Evolutionary conservation across 352 stramenopile genomes (phyloP), one percentile per base, ranked within the genome.

Genomic region (Phytophthora macrochlamydospora): DNA sequence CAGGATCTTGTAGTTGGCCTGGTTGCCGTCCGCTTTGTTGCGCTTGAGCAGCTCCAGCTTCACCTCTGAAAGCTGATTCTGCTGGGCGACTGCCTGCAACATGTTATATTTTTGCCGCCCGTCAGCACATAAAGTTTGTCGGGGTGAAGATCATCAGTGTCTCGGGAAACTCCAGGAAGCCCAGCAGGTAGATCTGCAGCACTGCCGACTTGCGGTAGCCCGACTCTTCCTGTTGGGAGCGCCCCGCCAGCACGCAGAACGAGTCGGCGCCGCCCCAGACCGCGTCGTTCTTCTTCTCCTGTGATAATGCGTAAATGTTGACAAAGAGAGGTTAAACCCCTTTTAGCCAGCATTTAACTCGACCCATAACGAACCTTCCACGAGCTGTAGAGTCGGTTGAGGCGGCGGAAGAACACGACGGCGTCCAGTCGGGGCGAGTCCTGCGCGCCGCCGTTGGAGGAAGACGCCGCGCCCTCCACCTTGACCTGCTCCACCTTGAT

Each of bases 111-210:
- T 59, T 95, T 97, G 52, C 87, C 87, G 14, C 89, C 87, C 45
- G 92, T 97, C 28, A 98, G 73, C 13, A 97, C 77, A 59, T 85
- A 91, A 28, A 98, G 76, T 68, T 81, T 94, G 51, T 65, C 68
- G 30, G 87, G 40, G 89, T 95, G 63, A 98, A 97, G 42, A 98
- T 65, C 81, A 98, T 96, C 38, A 97, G 76, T 30, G 92, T 97
- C 73, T 97, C 91, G 2, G 92, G 85, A 76, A 98, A 97, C 79
- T 98, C 92, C 40, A 96, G 73, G 66, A 93, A 97, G 7, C 89
- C 90, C 18, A 98, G 79, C 44, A 98, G 62, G 60, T 95, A 98
- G 67, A 97, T 91, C 79, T 98, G 91, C 46, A 97, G 57, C 63
- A 94, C 85, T 12, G 85, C 80, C 38, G 90, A 97, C 78, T 97